phyloP scores from a whole-genome alignment of 768 basidiomycete species.

The Mycena alexandri region DNA sequence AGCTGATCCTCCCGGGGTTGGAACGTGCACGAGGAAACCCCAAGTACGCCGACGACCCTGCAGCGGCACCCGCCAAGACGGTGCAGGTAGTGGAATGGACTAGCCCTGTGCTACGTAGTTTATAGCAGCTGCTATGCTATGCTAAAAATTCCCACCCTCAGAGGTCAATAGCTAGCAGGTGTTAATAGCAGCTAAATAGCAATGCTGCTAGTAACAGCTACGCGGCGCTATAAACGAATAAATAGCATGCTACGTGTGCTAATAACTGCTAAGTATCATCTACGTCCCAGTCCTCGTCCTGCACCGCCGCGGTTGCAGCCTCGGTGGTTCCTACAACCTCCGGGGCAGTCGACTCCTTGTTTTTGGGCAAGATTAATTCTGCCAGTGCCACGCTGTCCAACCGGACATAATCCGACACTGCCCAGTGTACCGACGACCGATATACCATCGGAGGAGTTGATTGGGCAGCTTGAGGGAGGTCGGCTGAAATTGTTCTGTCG shows the following conservation, averaged over 20 bases:
- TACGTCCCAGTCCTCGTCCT: slow-evolving; percentile 18
- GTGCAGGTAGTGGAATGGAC: no score
- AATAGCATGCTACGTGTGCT: slow-evolving; percentile 23
- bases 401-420: slow-evolving; percentile 4
- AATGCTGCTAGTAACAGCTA: slow-evolving; percentile 14
- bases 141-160: background rate
- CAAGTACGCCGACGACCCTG: no score
- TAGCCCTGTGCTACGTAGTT: slow-evolving; percentile 12
- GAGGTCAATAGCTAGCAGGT: slow-evolving; percentile 8
- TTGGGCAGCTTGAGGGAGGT: background rate
- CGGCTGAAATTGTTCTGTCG: background rate
- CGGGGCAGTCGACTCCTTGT: background rate
- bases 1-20: no score
- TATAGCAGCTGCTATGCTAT: slow-evolving; percentile 13
- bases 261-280: slow-evolving; percentile 14
- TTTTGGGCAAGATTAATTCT: slow-evolving; percentile 1
- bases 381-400: background rate
- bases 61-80: no score
- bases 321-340: background rate
- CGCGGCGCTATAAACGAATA: background rate
- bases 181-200: slow-evolving; percentile 15
- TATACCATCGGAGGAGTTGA: background rate
- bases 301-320: background rate
- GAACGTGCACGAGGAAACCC: background rate
- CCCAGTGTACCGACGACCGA: slow-evolving; percentile 12